Percentiles rank a stretch among this genome's conserved stretches.
phyloP scores from a whole-genome alignment of 371 early-diverging fungal genomes.

The Choanephora cucurbitarum region DNA sequence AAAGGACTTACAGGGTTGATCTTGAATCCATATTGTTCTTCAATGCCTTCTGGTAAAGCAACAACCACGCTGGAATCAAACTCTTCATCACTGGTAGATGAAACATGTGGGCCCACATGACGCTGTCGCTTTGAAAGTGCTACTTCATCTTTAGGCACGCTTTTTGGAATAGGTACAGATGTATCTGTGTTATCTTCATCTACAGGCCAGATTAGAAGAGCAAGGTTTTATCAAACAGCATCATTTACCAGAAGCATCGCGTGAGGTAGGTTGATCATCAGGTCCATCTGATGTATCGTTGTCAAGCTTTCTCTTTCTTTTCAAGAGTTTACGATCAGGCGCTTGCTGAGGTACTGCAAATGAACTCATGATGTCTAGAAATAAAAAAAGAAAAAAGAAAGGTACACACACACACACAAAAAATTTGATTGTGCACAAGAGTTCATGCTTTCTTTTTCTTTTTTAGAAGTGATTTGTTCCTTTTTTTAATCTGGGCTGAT shows the following conservation, averaged over 20 bases:
- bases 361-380: conserved; percentile 2
- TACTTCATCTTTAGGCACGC: conserved; percentile 1
- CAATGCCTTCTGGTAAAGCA: conserved; percentile 29
- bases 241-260: conserved; percentile 37
- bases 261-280: conserved; percentile 28
- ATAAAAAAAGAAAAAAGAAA: conserved; percentile 5
- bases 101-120: conserved; percentile 6
- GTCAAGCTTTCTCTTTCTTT: conserved; percentile 17
- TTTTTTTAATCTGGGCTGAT: too few species aligned
- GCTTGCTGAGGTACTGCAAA: conserved; percentile 11
- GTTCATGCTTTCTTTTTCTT: not conserved
- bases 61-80: conserved; percentile 1
- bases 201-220: too few species aligned
- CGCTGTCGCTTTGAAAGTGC: conserved; percentile 16
- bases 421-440: not conserved
- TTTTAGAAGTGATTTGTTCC: not conserved
- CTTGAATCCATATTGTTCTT: conserved; percentile 31
- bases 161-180: conserved; percentile 11
- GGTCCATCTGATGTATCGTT: conserved; percentile 7
- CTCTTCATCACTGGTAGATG: conserved; percentile 23
- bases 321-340: conserved; percentile 7
- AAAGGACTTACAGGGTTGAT: conserved; percentile 28
- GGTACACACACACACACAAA: not conserved
- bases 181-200: conserved; percentile 34
- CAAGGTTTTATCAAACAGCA: too few species aligned